Evolutionary conservation across 805 yeast species (phyloP).

Genomic region (Yarrowia deformans): DNA sequence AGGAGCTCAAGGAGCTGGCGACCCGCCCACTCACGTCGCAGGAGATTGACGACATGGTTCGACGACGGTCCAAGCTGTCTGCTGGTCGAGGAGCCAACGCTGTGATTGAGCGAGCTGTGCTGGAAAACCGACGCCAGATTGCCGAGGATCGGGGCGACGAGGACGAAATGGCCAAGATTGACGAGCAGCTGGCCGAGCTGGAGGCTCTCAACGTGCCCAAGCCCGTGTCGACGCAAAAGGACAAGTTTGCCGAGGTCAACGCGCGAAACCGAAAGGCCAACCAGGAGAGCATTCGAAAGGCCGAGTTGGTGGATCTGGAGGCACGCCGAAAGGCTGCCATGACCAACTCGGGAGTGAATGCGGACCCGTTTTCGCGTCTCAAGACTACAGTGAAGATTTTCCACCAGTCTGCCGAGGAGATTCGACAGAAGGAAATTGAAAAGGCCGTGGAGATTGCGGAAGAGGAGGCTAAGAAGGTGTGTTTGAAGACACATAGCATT

Average conservation of each 20-base stretch:
- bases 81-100: constrained; percentile 72
- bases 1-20: constrained; percentile 68
- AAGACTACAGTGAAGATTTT: constrained; percentile 87
- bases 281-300: constrained; percentile 75
- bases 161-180: constrained; percentile 49
- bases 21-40: constrained; percentile 69
- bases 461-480: constrained; percentile 30
- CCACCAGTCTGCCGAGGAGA: constrained; percentile 57
- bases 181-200: constrained; percentile 48
- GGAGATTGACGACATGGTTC: constrained; percentile 80
- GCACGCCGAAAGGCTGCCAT: constrained; percentile 55
- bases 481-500: constrained; percentile 5
- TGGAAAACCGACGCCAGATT: constrained; percentile 75
- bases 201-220: constrained; percentile 42
- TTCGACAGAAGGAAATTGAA: constrained; percentile 56
- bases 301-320: constrained; percentile 72
- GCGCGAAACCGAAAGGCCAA: constrained; percentile 86
- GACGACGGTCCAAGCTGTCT: constrained; percentile 68
- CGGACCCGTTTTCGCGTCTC: constrained; percentile 87
- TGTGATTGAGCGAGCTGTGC: constrained; percentile 73
- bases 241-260: constrained; percentile 72
- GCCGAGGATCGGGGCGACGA: constrained; percentile 61
- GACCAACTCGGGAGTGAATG: constrained; percentile 51
- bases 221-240: constrained; percentile 42
- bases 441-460: constrained; percentile 33